phyloP scores from a whole-genome alignment of 345 rosid species.

The Eucalyptus marginata region DNA sequence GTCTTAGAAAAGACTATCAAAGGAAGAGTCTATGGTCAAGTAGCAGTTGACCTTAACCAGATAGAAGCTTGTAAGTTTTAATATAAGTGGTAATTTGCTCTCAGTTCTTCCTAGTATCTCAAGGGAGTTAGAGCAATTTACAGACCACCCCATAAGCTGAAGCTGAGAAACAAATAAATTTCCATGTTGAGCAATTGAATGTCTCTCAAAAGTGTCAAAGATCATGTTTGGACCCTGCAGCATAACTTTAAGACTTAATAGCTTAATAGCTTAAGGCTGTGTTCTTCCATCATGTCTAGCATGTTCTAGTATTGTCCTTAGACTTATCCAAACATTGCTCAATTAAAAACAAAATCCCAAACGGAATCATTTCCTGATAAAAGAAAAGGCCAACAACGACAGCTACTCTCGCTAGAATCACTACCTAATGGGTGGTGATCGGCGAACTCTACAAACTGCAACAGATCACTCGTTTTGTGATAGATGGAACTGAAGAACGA shows the following conservation, averaged over 20 bases:
- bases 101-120: neutral
- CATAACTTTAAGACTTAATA: neutral
- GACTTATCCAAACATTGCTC: accelerated
- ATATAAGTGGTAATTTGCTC: neutral
- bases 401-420: neutral
- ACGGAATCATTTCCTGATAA: neutral
- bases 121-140: neutral
- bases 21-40: neutral
- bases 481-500: accelerated
- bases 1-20: neutral
- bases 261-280: accelerated
- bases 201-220: neutral
- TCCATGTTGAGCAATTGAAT: accelerated
- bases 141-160: neutral
- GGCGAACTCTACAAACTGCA: neutral
- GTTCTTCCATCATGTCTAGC: neutral
- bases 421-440: accelerated
- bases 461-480: accelerated
- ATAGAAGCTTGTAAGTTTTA: neutral
- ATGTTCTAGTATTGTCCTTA: accelerated
- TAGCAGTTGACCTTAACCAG: neutral
- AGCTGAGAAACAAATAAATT: neutral
- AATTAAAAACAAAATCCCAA: accelerated
- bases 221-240: neutral
- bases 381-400: neutral